Evolutionary conservation across 2,329 filamentous ascomycete species (phyloP).

Genomic region (Cryphonectria parasitica): DNA sequence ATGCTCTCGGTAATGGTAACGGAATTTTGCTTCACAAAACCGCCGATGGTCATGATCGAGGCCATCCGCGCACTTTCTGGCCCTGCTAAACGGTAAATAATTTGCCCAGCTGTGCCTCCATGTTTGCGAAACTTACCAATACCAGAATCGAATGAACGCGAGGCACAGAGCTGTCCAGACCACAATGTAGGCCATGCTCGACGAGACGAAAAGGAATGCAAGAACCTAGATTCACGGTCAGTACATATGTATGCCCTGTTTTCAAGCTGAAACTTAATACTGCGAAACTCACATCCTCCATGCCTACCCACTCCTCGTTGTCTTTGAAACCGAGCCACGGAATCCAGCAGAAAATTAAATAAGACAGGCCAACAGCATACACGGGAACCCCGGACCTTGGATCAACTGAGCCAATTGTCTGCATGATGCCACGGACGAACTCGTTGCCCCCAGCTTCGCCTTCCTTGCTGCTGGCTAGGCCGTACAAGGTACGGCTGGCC

Average conservation of each 20-base stretch:
- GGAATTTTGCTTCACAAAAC: background rate
- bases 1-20: constrained; percentile 7
- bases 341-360: constrained; percentile 21
- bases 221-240: constrained; percentile 5
- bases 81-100: background rate
- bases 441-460: background rate
- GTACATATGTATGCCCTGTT: no score
- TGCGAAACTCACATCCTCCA: constrained; percentile 11
- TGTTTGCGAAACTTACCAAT: constrained; percentile 13
- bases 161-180: constrained; percentile 21
- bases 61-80: constrained; percentile 10
- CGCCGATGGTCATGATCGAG: constrained; percentile 12
- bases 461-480: constrained; percentile 7
- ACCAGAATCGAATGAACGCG: constrained; percentile 22
- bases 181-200: constrained; percentile 24
- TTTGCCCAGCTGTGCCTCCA: background rate
- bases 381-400: constrained; percentile 21
- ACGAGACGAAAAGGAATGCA: constrained; percentile 25
- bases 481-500: constrained; percentile 24
- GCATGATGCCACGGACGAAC: constrained; percentile 1
- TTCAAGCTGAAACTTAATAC: accelerated
- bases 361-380: constrained; percentile 19
- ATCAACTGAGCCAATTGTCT: constrained; percentile 11
- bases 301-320: background rate
- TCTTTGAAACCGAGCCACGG: constrained; percentile 17